Evolutionary conservation across 2,329 filamentous ascomycete genomes (phyloP), one percentile per base, ranked within the genome.

Genomic region (Talaromyces piceae): DNA sequence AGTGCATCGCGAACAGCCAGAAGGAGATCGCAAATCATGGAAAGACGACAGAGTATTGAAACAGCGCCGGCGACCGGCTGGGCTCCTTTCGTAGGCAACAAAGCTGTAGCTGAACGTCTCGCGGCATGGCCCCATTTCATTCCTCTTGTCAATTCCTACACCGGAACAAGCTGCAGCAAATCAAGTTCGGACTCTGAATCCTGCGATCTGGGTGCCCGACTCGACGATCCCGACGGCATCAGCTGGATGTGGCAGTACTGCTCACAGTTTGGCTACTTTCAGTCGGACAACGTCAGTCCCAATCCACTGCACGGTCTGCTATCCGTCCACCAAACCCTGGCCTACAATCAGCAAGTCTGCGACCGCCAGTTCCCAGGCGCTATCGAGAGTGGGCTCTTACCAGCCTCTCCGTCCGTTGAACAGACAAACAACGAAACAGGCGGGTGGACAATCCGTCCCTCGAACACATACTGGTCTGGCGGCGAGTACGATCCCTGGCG

Each of bases 401-500:
- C 76, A 1, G 52, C 60, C 8, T 64, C 61, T 44, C 75, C 77
- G 4, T 59, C 60, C 33, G 64, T 61, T 0, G 61, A 68, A 3
- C 58, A 57, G 11, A 68, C 68, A 6, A 79, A 79, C 58, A 50
- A 54, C 4, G 50, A 69, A 49, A 74, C 72, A 30, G 75, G 76
- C 22, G 77, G 77, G 48, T 80, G 76, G 76, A 58, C 60, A 37
- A 73, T 78, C 49, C 72, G 75, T 1, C 76, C 77, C 9, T 75
- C 73, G 8, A 78, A 79, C 53, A 67, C 70, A 1, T 78, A 74
- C 64, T 79, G 73, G 67, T 73, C 66, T 45, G 72, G 67, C 22
- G 75, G 76, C 4, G 69, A 78, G 50, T 77, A 72, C 55, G 77
- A 80, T 51, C 76, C 76, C 3, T 80, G 77, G 77, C 65, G 73